Evolutionary conservation across 1,284 basidiomycete genomes (phyloP), one percentile per base, ranked within the genome.

Genomic region (Rhodotorula sp.): DNA sequence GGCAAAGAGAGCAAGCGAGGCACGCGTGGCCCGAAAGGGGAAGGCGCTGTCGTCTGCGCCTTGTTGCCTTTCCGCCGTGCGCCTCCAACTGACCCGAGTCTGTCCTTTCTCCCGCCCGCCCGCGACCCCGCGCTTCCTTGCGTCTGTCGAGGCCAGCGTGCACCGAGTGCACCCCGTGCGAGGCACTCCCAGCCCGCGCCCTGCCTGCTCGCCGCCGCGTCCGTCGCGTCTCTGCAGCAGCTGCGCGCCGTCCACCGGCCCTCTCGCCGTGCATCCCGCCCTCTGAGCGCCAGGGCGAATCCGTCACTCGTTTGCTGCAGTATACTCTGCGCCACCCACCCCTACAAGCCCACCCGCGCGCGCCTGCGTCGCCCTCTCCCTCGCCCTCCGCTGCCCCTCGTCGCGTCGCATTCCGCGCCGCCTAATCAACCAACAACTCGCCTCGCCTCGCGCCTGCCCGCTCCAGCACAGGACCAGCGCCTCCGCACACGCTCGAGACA

Each of bases 31-130:
- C 25, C 41, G 49, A 42, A 41, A 42, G 49, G n/a, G 48, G 46
- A 61, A 55, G 27, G 25, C 44, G 45, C 58, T 45, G 49, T 19
- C 14, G 55, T 9, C 42, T n/a, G 13, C 42, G 42, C 23, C 53
- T 54, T 7, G 25, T 13, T 16, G 25, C n/a, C n/a, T n/a, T n/a
- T n/a, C 45, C 58, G 19, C 46, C 19, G 46, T 46, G 45, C 14
- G 19, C 23, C 58, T 60, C 48, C 45, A 45, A 34, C 63, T 42
- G 55, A 65, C 64, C 55, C 64, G 57, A 48, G 64, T 58, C 64
- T 25, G 34, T 65, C 64, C 21, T 65, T 65, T 49, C 45, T 19
- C 19, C 45, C 27, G 5, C 45, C 45, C 46, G 45, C 59, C 27
- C 34, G 34, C 34, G 34, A 34, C 34, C 34, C 34, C 34, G 34